Percentiles rank a stretch among this genome's conserved stretches.
phyloP scores from a whole-genome alignment of 2,329 filamentous ascomycete species.

The Penicillium olsonii region DNA sequence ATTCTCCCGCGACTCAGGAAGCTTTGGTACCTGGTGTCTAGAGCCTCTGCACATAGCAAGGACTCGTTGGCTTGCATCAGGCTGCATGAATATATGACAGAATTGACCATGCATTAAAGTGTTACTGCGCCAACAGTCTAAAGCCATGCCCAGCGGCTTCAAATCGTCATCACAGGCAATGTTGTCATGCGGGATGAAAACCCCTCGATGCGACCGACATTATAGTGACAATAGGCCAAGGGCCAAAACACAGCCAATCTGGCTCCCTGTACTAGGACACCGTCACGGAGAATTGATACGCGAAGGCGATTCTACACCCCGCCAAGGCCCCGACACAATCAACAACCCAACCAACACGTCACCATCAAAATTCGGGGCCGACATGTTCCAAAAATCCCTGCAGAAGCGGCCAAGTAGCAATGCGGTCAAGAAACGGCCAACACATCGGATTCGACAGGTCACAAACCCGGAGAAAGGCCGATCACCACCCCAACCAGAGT shows the following conservation, averaged over 20 bases:
- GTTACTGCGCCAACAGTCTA: not conserved
- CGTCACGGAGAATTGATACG: too few relatives aligned
- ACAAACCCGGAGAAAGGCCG: constrained; percentile 9
- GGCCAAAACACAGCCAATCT: not conserved
- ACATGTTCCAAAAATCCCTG: not conserved
- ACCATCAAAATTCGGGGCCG: not conserved
- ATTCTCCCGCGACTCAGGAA: not conserved
- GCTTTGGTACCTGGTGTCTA: not conserved
- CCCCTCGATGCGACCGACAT: not conserved
- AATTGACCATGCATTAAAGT: not conserved
- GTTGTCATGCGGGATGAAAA: not conserved
- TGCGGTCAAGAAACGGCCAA: constrained; percentile 7
- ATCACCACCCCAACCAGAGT: not conserved
- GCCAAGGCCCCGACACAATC: constrained; percentile 7
- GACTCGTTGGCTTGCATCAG: not conserved
- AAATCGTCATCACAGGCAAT: not conserved
- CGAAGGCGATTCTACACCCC: not conserved
- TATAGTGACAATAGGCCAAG: not conserved
- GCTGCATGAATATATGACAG: not conserved
- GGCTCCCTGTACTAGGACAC: not conserved
- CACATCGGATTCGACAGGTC: constrained; percentile 2
- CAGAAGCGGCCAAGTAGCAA: not conserved
- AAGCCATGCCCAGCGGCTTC: not conserved
- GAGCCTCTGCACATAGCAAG: not conserved
- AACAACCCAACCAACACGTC: constrained; percentile 6